phyloP scores from a whole-genome alignment of 1,139 yeast genomes.

The Lodderomyces orthopsilosis region DNA sequence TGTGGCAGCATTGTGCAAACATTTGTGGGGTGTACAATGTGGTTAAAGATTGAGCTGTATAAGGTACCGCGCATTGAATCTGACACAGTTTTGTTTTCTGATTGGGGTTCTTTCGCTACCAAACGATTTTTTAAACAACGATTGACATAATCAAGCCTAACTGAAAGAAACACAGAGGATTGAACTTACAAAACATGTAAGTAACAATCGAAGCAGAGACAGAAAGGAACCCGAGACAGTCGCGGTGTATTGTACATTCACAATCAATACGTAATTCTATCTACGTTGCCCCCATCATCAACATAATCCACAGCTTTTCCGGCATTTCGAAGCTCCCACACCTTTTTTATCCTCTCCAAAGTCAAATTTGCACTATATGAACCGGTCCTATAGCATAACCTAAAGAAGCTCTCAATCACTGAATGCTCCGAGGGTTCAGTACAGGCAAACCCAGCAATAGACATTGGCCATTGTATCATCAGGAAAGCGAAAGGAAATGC shows the following conservation, averaged over 20 bases:
- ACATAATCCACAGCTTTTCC: slow-evolving; percentile 23
- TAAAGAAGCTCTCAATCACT: slow-evolving; percentile 39
- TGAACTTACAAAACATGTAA: too few relatives aligned
- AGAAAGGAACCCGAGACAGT: too few relatives aligned
- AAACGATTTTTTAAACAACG: too few relatives aligned
- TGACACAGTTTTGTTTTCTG: too few relatives aligned
- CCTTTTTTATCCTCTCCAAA: slow-evolving; percentile 31
- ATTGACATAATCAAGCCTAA: too few relatives aligned
- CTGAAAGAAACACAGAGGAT: too few relatives aligned
- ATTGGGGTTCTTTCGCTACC: too few relatives aligned
- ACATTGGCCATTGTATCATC: slow-evolving; percentile 57
- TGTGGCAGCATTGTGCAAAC: not conserved
- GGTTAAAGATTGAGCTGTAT: too few relatives aligned
- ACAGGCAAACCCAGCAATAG: slow-evolving; percentile 54
- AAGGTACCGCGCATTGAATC: too few relatives aligned
- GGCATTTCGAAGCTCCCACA: slow-evolving; percentile 35
- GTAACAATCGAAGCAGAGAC: too few relatives aligned
- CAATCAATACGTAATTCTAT: slow-evolving; percentile 22
- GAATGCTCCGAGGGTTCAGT: slow-evolving; percentile 38
- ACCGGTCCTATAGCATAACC: slow-evolving; percentile 38
- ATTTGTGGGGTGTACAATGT: not conserved
- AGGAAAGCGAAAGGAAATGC: slow-evolving; percentile 20
- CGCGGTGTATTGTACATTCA: not conserved
- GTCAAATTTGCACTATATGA: slow-evolving; percentile 46
- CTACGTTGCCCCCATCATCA: slow-evolving; percentile 23